Percentiles rank a stretch among this genome's conserved stretches.
Conservation (phyloP, 2,329 filamentous ascomycete species). For the Sclerotinia spermophila region DNA sequence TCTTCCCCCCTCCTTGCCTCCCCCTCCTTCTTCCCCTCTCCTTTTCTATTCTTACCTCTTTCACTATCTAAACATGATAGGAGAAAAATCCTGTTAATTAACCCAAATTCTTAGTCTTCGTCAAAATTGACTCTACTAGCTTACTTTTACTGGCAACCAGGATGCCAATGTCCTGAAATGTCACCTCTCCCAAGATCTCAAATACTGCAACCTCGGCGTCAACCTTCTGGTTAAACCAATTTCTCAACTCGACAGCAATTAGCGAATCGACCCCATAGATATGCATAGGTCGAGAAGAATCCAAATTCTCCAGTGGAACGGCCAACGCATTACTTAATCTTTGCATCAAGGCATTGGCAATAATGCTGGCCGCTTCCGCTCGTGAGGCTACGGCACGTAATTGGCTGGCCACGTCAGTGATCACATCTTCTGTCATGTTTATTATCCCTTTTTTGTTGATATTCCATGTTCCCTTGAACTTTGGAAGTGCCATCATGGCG, state of each 20-base stretch:
- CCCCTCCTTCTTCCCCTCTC: too few relatives aligned
- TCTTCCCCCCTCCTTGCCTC: too few relatives aligned
- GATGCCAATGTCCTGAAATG: background rate
- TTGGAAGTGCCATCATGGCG: background rate
- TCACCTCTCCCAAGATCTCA: constrained; percentile 19
- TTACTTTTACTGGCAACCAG: background rate
- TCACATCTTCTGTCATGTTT: background rate
- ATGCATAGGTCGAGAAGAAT: constrained; percentile 38
- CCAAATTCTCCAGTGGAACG: constrained; percentile 43
- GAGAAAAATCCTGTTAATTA: background rate
- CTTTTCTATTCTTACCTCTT: too few relatives aligned
- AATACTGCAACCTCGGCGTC: constrained; percentile 40
- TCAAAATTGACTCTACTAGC: background rate
- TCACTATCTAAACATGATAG: too few relatives aligned
- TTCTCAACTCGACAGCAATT: constrained; percentile 50
- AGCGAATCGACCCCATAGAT: constrained; percentile 51
- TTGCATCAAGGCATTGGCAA: constrained; percentile 37
- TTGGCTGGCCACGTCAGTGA: background rate
- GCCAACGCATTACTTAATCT: constrained; percentile 42
- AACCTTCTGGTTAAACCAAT: constrained; percentile 45
- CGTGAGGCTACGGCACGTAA: background rate
- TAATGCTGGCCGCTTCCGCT: background rate
- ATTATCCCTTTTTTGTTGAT: background rate
- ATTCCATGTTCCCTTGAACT: background rate
- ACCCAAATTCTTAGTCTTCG: background rate